Conservation (phyloP, 1,284 basidiomycete genomes). For the Wolfiporia cocos region DNA sequence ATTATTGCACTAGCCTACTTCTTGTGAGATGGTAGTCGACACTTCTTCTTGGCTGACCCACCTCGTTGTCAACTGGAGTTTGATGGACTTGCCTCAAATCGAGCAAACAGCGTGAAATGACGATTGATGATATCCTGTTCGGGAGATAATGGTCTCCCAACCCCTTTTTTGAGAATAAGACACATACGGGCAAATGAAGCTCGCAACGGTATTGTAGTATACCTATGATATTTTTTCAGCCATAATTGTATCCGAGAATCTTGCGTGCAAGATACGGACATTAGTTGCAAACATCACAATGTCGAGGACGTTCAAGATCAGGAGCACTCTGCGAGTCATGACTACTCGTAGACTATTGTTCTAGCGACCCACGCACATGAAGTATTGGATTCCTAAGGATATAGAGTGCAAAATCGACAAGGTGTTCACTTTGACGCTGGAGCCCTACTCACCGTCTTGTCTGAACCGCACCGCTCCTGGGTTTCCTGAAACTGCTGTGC, state of each 20-base stretch:
- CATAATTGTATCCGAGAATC: neutral
- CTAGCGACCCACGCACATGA: neutral
- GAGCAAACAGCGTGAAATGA: neutral
- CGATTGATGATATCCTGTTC: neutral
- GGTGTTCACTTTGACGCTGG: neutral
- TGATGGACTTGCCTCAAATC: neutral
- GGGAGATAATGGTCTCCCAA: neutral
- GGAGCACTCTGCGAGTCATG: neutral
- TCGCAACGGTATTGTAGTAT: neutral
- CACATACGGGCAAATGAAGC: neutral
- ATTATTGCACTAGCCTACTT: too few species aligned
- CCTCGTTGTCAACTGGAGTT: neutral
- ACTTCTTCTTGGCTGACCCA: too few species aligned
- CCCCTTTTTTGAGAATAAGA: neutral
- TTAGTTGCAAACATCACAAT: neutral
- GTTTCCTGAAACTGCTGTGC: neutral
- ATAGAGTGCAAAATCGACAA: neutral
- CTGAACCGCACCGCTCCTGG: neutral
- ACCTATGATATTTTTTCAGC: neutral
- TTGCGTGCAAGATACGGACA: neutral
- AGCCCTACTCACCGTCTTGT: neutral
- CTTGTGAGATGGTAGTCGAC: too few species aligned
- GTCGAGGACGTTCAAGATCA: neutral
- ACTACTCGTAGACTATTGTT: too few species aligned
- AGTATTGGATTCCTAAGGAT: neutral